phyloP scores from a whole-genome alignment of 2,329 filamentous ascomycete species.

The Fusarium pseudonygamai region DNA sequence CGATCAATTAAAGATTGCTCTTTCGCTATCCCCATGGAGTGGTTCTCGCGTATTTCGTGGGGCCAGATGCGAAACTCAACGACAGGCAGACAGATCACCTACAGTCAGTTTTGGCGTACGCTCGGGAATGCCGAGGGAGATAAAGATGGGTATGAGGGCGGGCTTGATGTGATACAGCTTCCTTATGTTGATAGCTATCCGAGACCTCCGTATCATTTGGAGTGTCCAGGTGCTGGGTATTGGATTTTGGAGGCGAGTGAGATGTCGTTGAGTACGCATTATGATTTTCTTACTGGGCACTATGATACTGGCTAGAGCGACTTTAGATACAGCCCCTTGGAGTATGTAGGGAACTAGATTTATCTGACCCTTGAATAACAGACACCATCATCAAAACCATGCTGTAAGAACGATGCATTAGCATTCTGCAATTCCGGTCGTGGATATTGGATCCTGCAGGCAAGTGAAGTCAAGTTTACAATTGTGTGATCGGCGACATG shows the following conservation, averaged over 20 bases:
- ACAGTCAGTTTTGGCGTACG: conserved; percentile 1
- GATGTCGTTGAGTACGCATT: neutral
- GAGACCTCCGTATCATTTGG: neutral
- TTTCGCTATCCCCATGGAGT: neutral
- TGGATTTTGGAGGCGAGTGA: conserved; percentile 5
- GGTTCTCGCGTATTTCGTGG: neutral
- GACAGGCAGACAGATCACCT: neutral
- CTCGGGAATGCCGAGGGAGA: neutral
- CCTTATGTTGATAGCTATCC: conserved; percentile 9
- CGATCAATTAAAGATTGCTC: neutral
- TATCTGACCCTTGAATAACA: neutral
- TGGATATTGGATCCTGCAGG: too few relatives aligned
- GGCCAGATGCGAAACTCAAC: neutral
- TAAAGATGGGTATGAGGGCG: neutral
- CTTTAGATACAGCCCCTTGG: neutral
- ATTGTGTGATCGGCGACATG: neutral
- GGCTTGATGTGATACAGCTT: neutral
- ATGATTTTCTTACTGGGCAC: neutral
- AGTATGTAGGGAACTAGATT: neutral
- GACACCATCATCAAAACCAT: too few relatives aligned
- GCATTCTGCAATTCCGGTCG: neutral
- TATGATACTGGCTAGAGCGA: neutral
- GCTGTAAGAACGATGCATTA: too few relatives aligned
- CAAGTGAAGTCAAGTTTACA: too few relatives aligned
- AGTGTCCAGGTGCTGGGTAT: neutral